phyloP scores from a whole-genome alignment of 2,329 filamentous ascomycete genomes.

The Zalaria sp. region DNA sequence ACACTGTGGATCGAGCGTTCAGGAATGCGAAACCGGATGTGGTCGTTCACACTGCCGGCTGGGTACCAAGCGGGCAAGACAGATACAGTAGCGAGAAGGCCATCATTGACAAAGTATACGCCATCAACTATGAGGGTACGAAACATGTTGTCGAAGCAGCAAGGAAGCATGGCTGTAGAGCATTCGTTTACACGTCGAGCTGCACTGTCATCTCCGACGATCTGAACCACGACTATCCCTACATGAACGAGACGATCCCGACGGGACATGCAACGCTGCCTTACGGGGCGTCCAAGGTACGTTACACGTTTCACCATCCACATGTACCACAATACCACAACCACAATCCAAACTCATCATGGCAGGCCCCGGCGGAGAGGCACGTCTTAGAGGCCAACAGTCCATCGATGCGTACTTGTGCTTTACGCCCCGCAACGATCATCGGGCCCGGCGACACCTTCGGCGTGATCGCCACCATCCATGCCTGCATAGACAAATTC shows the following conservation, averaged over 20 bases:
- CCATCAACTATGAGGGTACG: constrained; percentile 83
- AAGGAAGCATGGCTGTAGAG: constrained; percentile 52
- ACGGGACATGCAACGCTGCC: constrained; percentile 57
- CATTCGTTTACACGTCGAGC: constrained; percentile 81
- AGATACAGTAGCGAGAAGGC: constrained; percentile 24
- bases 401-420: constrained; percentile 56
- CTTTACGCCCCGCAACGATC: constrained; percentile 77
- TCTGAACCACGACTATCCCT: constrained; percentile 54
- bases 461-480: constrained; percentile 57
- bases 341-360: constrained; percentile 63
- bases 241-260: constrained; percentile 75
- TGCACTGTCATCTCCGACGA: constrained; percentile 81
- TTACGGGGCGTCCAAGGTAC: constrained; percentile 74
- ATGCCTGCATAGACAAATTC: constrained; percentile 53
- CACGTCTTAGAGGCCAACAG: constrained; percentile 62
- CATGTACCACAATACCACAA: constrained; percentile 59
- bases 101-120: constrained; percentile 48
- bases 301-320: constrained; percentile 36
- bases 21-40: constrained; percentile 57
- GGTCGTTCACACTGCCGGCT: constrained; percentile 74
- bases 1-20: constrained; percentile 33
- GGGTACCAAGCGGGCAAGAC: constrained; percentile 22
- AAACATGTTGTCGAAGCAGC: constrained; percentile 62
- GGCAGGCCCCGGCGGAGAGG: constrained; percentile 55
- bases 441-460: constrained; percentile 73